phyloP scores from a whole-genome alignment of 257 asterid species.

The Nicotiana tomentosiformis region DNA sequence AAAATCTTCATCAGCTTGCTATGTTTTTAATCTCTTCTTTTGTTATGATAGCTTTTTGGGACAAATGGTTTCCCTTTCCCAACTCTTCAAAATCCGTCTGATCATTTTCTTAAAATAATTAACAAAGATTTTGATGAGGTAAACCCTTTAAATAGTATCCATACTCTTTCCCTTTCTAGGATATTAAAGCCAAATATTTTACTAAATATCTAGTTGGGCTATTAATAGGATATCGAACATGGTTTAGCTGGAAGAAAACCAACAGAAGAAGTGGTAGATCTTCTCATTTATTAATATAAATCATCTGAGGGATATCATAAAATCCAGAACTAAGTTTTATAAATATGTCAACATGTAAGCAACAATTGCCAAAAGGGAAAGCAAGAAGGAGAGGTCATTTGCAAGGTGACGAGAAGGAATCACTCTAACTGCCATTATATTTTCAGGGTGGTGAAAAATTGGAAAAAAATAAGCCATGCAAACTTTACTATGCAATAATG shows the following conservation, averaged over 20 bases:
- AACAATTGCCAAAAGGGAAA: neutral
- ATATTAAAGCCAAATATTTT: neutral
- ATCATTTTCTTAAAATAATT: slow-evolving; percentile 25
- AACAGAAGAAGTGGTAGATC: slow-evolving; percentile 13
- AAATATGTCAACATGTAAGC: slow-evolving; percentile 15
- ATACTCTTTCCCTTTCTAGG: neutral
- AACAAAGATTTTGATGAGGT: slow-evolving; percentile 30
- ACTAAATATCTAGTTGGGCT: neutral
- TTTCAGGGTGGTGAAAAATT: slow-evolving; percentile 23
- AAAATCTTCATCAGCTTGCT: neutral
- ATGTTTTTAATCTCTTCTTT: too few species aligned
- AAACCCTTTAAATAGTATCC: neutral
- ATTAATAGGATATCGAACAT: slow-evolving; percentile 16
- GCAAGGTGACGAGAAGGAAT: neutral
- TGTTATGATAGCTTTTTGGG: neutral
- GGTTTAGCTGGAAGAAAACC: slow-evolving; percentile 9
- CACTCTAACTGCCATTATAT: neutral
- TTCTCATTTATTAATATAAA: slow-evolving; percentile 12
- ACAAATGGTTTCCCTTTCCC: slow-evolving; percentile 30
- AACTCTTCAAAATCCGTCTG: slow-evolving; percentile 26
- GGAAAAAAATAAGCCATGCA: slow-evolving; percentile 10
- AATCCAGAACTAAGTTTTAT: slow-evolving; percentile 12
- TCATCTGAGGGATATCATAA: neutral
- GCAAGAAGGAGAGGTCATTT: neutral
- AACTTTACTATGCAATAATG: neutral